These are phyloP conservation scores for Grosmannia serpens DNA, from an alignment of 2,329 filamentous ascomycete species.

Conservation along the genomic window DNA sequence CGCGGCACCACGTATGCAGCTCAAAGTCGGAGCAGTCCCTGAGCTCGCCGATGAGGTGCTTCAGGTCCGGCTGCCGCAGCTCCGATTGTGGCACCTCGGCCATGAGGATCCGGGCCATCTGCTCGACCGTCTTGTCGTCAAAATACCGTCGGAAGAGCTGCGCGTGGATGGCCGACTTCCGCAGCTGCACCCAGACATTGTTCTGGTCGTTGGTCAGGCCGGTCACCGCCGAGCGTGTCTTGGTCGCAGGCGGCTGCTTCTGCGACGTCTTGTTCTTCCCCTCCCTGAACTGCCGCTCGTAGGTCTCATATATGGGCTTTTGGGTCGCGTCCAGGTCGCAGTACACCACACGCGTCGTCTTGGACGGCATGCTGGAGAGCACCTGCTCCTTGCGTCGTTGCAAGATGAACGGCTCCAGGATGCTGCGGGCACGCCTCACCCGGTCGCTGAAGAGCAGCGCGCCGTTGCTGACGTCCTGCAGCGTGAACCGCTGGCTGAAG, in stretches of 20 bases:
- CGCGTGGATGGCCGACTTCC: constrained; percentile 86
- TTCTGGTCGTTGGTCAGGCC: constrained; percentile 43
- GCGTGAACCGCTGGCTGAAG: constrained; percentile 85
- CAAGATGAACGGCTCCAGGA: constrained; percentile 90
- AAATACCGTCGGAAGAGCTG: constrained; percentile 78
- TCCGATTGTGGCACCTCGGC: constrained; percentile 50
- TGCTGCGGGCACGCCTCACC: constrained; percentile 75
- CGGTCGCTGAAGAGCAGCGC: constrained; percentile 79
- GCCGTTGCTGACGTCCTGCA: constrained; percentile 66
- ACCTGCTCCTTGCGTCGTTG: constrained; percentile 91
- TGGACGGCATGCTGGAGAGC: constrained; percentile 69
- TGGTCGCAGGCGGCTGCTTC: background rate
- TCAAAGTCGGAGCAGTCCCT: constrained; percentile 51
- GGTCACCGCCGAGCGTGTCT: constrained; percentile 19
- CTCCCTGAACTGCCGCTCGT: constrained; percentile 51
- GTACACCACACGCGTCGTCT: constrained; percentile 65
- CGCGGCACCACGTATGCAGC: constrained; percentile 53
- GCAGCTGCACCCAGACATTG: constrained; percentile 79
- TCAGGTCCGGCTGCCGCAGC: constrained; percentile 37
- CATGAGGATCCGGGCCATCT: constrained; percentile 63
- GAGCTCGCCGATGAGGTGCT: constrained; percentile 43
- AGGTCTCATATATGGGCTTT: constrained; percentile 57
- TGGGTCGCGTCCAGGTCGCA: constrained; percentile 71
- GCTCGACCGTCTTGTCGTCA: constrained; percentile 57
- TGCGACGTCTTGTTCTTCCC: constrained; percentile 41